These are phyloP conservation scores for Suhomyces ambrosiae DNA, from an alignment of 1,139 yeast species.

Conservation along the genomic window DNA sequence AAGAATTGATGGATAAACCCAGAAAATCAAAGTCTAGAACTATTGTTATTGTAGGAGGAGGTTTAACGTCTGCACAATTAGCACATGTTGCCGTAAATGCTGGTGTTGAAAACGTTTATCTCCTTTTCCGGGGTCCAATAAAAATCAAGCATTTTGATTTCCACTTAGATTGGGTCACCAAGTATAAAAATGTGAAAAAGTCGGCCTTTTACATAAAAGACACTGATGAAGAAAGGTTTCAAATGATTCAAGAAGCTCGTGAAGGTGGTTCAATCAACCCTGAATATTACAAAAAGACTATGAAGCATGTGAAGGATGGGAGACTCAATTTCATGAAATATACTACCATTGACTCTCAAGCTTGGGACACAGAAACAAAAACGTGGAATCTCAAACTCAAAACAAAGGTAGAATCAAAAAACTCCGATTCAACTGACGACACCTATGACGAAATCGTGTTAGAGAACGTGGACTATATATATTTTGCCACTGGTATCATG, in stretches of 20 bases:
- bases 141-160: conserved; percentile 54
- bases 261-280: conserved; percentile 55
- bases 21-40: conserved; percentile 19
- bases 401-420: conserved; percentile 8
- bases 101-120: conserved; percentile 35
- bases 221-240: conserved; percentile 43
- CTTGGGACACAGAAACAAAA: conserved; percentile 23
- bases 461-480: conserved; percentile 35
- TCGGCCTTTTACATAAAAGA: conserved; percentile 48
- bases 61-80: conserved; percentile 52
- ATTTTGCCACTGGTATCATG: conserved; percentile 47
- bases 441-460: conserved; percentile 12
- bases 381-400: conserved; percentile 17
- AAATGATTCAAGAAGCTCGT: conserved; percentile 47
- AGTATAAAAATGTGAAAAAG: conserved; percentile 45
- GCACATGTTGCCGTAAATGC: conserved; percentile 39
- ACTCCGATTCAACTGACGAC: conserved; percentile 10
- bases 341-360: conserved; percentile 25
- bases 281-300: conserved; percentile 39
- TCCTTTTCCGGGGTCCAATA: conserved; percentile 42
- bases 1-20: conserved; percentile 20
- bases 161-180: conserved; percentile 56
- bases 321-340: conserved; percentile 26
- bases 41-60: conserved; percentile 50
- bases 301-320: conserved; percentile 34